Conservation (phyloP, 2,329 filamentous ascomycete species). For the Cryphonectria nitschkei region DNA sequence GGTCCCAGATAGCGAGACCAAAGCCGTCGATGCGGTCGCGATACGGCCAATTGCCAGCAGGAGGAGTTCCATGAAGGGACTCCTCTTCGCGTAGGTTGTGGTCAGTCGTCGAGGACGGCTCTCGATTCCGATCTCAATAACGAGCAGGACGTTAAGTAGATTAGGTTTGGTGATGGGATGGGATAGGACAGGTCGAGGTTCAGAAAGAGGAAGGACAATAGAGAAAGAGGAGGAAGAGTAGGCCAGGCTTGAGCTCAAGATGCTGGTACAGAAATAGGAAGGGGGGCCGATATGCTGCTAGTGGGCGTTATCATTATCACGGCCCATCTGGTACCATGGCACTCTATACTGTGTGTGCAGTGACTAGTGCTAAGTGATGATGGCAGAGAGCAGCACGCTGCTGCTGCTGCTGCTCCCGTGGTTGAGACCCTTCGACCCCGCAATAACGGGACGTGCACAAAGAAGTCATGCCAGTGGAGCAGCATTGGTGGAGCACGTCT, state of each 20-base stretch:
- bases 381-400: conserved; percentile 15
- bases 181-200: conserved; percentile 14
- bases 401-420: background rate
- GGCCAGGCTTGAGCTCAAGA: conserved; percentile 18
- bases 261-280: conserved; percentile 13
- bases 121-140: conserved; percentile 15
- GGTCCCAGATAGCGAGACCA: conserved; percentile 53
- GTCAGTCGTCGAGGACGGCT: conserved; percentile 19
- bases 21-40: conserved; percentile 65
- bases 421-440: conserved; percentile 7
- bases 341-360: conserved; percentile 4
- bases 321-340: conserved; percentile 19
- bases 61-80: conserved; percentile 45
- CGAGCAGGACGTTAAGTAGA: background rate
- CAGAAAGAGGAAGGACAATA: conserved; percentile 13
- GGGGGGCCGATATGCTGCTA: conserved; percentile 19
- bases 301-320: conserved; percentile 19
- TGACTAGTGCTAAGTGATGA: conserved; percentile 16
- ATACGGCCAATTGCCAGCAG: conserved; percentile 48
- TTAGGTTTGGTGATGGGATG: background rate
- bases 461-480: background rate
- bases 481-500: background rate
- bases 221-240: background rate
- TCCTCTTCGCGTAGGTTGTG: conserved; percentile 30
- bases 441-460: conserved; percentile 6